Evolutionary conservation across 2,329 filamentous ascomycete genomes (phyloP), one percentile per base, ranked within the genome.

Genomic region (Curvularia spicifera): DNA sequence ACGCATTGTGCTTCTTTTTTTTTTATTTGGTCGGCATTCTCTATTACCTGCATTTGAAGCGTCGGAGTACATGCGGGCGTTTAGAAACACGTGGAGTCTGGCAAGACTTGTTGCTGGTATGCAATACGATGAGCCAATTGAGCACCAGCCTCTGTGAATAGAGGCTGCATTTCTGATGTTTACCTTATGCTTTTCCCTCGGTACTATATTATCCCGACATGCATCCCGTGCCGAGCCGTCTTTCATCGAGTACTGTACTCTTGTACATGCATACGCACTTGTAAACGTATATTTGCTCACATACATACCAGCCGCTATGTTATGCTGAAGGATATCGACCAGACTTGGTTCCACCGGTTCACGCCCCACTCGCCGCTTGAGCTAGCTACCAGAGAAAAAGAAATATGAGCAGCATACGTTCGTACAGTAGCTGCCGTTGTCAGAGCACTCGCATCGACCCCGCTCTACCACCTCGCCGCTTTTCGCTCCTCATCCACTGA

Each of bases 11-110:
- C 20, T 26, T 48, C 31, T 37, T 48, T 20, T 26, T 20, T 26
- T 8, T 18, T 20, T 18, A 28, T 37, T 51, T 57, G 45, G 52
- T 29, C 37, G 53, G 53, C 56, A 57, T 59, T 50, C 43, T 51
- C 35, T 45, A 2, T 31, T 31, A 53, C 12, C 53, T 56, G 57
- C 53, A 56, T 59, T 48, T 46, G 57, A 43, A 57, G 56, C 53
- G 53, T 46, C 43, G 59, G 59, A 62, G 59, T 59, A 54, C 48
- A 57, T 13, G 44, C 31, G 56, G 46, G 50, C 45, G 51, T 59
- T 53, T 53, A 29, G 37, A 43, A 44, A 57, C 35, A 39, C 33
- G 46, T 37, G 60, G 56, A 54, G 46, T 43, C 45, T 40, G 29
- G 12, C 18, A 31, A 46, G 29, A 48, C 51, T 39, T 51, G 48